These are phyloP conservation scores for Ophiosphaerella narmari DNA, from an alignment of 2,329 filamentous ascomycete genomes.

Conservation along the genomic window DNA sequence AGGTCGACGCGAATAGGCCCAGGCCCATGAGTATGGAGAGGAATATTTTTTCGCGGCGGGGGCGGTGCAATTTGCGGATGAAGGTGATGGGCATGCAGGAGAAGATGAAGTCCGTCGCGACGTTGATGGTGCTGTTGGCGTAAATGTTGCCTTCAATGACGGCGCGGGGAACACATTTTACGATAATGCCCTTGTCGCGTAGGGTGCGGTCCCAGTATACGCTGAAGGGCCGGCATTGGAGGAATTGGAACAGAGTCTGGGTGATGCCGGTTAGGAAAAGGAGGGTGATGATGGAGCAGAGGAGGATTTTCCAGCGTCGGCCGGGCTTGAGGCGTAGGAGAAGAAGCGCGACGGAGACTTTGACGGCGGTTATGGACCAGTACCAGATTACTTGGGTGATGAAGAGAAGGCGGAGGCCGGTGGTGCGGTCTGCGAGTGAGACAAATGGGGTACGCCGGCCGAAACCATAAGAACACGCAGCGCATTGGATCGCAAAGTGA, in stretches of 20 bases:
- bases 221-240: slow-evolving; percentile 31
- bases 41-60: slow-evolving; percentile 28
- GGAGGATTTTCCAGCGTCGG: slow-evolving; percentile 24
- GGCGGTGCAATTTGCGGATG: slow-evolving; percentile 24
- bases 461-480: slow-evolving; percentile 25
- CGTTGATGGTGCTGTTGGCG: slow-evolving; percentile 20
- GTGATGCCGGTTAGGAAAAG: slow-evolving; percentile 18
- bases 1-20: slow-evolving; percentile 25
- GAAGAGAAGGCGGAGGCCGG: slow-evolving; percentile 29
- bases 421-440: slow-evolving; percentile 11
- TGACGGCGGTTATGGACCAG: slow-evolving; percentile 31
- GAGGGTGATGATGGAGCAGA: slow-evolving; percentile 21
- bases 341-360: slow-evolving; percentile 28
- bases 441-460: slow-evolving; percentile 29
- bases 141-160: slow-evolving; percentile 32
- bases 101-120: slow-evolving; percentile 25
- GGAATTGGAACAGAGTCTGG: slow-evolving; percentile 29
- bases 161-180: slow-evolving; percentile 15
- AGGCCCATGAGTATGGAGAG: slow-evolving; percentile 28
- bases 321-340: slow-evolving; percentile 28
- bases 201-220: slow-evolving; percentile 30
- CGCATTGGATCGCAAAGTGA: slow-evolving; percentile 22
- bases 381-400: slow-evolving; percentile 32
- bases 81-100: slow-evolving; percentile 27
- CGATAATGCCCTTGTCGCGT: slow-evolving; percentile 2